Percentiles rank a stretch among this genome's conserved stretches.
Evolutionary conservation across 805 yeast species (phyloP).

Genomic region (Yarrowia sp.): DNA sequence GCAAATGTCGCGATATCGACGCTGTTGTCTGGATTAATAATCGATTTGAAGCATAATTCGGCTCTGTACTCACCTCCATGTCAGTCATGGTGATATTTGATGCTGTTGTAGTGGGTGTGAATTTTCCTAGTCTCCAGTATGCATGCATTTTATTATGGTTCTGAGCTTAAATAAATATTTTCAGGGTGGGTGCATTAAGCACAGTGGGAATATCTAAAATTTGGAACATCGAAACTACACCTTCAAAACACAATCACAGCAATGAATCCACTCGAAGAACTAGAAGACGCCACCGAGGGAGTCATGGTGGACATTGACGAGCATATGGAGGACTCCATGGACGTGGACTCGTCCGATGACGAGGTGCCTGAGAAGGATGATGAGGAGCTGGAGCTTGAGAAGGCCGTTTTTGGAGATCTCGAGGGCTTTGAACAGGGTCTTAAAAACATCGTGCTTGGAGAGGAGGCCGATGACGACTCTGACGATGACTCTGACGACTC

Average conservation of each 20-base stretch:
- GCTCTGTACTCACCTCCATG: slow-evolving; percentile 26
- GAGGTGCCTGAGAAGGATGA: slow-evolving; percentile 74
- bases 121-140: neutral
- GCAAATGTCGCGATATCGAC: slow-evolving; percentile 46
- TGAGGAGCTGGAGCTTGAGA: slow-evolving; percentile 81
- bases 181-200: slow-evolving; percentile 20
- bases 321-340: slow-evolving; percentile 39
- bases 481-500: slow-evolving; percentile 50
- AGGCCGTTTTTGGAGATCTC: slow-evolving; percentile 86
- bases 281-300: slow-evolving; percentile 37
- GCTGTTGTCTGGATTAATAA: too few relatives aligned
- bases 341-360: slow-evolving; percentile 41
- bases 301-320: slow-evolving; percentile 36
- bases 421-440: slow-evolving; percentile 74
- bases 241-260: neutral
- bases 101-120: slow-evolving; percentile 13
- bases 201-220: neutral
- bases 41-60: too few relatives aligned
- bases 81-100: slow-evolving; percentile 26
- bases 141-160: slow-evolving; percentile 8
- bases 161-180: slow-evolving; percentile 32
- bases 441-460: slow-evolving; percentile 61
- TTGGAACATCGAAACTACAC: neutral
- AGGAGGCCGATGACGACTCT: slow-evolving; percentile 47
- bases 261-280: slow-evolving; percentile 18